phyloP scores from a whole-genome alignment of 2,329 filamentous ascomycete genomes.

The Paracorniculantispora psalliotae region DNA sequence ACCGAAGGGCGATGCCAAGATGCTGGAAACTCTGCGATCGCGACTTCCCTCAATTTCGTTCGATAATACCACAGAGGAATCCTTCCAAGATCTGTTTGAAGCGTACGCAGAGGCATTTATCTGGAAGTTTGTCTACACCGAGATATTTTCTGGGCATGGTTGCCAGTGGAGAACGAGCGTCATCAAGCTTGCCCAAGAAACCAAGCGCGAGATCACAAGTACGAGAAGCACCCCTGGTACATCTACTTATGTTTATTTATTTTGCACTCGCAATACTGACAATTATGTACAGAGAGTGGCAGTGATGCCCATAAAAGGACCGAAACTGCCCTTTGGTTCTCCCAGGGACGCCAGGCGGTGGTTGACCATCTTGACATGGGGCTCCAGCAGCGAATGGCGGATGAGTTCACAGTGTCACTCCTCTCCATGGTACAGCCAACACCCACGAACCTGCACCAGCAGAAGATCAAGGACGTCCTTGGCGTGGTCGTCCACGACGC shows the following conservation, averaged over 20 bases:
- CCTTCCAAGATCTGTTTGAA: background rate
- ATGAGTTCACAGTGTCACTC: background rate
- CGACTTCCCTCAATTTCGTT: background rate
- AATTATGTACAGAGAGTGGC: background rate
- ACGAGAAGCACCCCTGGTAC: too few relatives aligned
- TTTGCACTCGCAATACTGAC: background rate
- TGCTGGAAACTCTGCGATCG: background rate
- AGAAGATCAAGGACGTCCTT: background rate
- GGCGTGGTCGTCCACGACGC: background rate
- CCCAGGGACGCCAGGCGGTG: background rate
- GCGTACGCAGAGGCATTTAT: background rate
- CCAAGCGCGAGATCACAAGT: background rate
- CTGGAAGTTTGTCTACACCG: background rate
- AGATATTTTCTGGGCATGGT: background rate
- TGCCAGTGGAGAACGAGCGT: background rate
- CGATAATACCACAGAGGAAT: fast-evolving
- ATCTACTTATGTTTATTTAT: too few relatives aligned
- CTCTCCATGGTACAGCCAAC: background rate
- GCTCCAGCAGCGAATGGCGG: background rate
- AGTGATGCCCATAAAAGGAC: background rate
- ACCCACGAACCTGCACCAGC: background rate
- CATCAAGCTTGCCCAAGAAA: background rate
- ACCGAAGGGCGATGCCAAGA: too few relatives aligned
- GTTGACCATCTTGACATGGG: background rate
- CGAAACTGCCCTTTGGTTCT: background rate